phyloP scores from a whole-genome alignment of 768 basidiomycete species.

The Lactarius tabidus region DNA sequence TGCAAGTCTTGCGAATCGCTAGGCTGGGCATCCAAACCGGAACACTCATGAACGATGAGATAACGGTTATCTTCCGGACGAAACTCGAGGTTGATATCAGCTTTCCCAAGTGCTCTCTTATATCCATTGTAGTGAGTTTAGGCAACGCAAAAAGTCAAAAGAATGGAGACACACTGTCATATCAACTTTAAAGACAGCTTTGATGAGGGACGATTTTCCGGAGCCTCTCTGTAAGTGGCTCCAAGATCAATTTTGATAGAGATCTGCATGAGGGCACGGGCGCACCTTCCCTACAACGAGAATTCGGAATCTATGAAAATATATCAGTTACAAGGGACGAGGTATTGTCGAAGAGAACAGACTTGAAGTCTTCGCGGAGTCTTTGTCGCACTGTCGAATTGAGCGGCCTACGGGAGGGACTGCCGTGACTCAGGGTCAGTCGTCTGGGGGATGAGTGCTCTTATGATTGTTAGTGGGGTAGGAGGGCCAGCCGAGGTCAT shows the following conservation, averaged over 20 bases:
- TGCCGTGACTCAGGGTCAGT: too few species aligned
- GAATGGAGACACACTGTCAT: background rate
- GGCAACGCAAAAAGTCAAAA: background rate
- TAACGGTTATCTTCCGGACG: slow-evolving; percentile 1
- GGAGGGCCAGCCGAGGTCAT: too few species aligned
- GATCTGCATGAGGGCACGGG: too few species aligned
- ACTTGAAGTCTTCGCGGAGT: slow-evolving; percentile 4
- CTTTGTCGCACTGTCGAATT: background rate
- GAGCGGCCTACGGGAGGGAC: background rate
- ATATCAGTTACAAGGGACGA: background rate
- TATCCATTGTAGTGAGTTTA: too few species aligned
- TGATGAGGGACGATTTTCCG: slow-evolving; percentile 10
- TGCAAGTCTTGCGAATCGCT: background rate
- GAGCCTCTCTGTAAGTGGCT: background rate
- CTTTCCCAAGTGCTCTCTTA: background rate
- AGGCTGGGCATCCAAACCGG: background rate
- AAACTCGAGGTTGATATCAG: background rate
- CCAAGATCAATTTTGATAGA: background rate
- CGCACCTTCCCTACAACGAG: slow-evolving; percentile 16
- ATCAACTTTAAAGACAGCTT: slow-evolving; percentile 2
- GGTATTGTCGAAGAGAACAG: background rate
- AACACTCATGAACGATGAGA: slow-evolving; percentile 3
- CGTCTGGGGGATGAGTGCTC: background rate
- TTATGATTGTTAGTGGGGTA: too few species aligned
- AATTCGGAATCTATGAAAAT: slow-evolving; percentile 10